Conservation (phyloP, 345 rosid species). For the Noccaea bulbosa region DNA sequence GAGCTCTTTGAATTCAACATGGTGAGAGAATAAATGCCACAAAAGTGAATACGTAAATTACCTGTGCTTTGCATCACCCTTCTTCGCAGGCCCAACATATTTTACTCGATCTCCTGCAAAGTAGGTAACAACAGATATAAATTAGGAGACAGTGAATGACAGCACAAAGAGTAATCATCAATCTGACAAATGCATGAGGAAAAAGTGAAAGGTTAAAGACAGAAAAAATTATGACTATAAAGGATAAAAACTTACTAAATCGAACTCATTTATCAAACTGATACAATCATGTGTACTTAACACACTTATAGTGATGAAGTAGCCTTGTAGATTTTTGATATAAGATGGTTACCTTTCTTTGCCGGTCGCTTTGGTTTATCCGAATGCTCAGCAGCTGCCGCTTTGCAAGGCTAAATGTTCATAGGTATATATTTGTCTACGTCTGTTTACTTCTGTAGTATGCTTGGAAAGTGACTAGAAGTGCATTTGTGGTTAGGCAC, state of each 20-base stretch:
- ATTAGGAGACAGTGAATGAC: not conserved
- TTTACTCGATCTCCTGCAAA: conserved; percentile 89
- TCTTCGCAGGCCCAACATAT: conserved; percentile 67
- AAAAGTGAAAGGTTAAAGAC: conserved; percentile 19
- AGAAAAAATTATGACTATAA: conserved; percentile 22
- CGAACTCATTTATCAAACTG: conserved; percentile 12
- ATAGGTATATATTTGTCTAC: too few species aligned
- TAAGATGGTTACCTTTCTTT: conserved; percentile 62
- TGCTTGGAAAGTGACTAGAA: conserved; percentile 18
- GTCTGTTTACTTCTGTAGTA: too few species aligned
- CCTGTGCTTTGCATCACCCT: conserved; percentile 68
- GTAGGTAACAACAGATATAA: conserved; percentile 1
- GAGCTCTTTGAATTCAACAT: conserved; percentile 9
- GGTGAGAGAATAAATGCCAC: not conserved
- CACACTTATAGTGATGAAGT: conserved; percentile 24
- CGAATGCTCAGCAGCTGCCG: conserved; percentile 59
- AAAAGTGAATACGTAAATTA: conserved; percentile 40
- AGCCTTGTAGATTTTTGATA: conserved; percentile 20
- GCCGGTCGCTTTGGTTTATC: conserved; percentile 60
- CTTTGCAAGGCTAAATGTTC: conserved; percentile 53
- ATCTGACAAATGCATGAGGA: conserved; percentile 18
- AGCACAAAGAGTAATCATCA: conserved; percentile 22
- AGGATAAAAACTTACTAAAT: conserved; percentile 1
- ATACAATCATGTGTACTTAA: conserved; percentile 18
- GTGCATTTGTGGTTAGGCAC: conserved; percentile 55